phyloP scores from a whole-genome alignment of 768 basidiomycete genomes.

The Crepidotus variabilis region DNA sequence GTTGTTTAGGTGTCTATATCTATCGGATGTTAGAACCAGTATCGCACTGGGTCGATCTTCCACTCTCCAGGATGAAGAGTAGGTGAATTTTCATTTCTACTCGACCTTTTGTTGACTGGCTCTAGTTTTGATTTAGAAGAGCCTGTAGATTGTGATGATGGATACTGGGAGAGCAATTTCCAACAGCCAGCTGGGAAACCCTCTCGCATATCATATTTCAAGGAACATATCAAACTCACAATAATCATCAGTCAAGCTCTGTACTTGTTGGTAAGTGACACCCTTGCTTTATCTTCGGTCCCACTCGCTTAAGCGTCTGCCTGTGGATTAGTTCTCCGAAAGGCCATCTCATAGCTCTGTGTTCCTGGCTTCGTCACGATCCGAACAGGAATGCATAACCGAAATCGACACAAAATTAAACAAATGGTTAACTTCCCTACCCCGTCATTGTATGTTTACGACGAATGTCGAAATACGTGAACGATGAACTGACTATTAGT shows the following conservation, averaged over 20 bases:
- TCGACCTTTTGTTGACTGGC: background rate
- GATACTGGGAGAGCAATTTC: conserved; percentile 63
- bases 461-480: background rate
- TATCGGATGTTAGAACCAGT: conserved; percentile 38
- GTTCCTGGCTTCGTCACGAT: conserved; percentile 27
- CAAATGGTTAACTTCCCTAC: conserved; percentile 69
- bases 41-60: conserved; percentile 57
- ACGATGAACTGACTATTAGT: no score
- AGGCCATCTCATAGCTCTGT: no score
- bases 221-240: conserved; percentile 59
- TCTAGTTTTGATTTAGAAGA: conserved; percentile 64
- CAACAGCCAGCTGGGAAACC: conserved; percentile 58
- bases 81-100: conserved; percentile 15
- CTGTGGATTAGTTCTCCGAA: no score
- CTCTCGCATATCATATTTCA: conserved; percentile 41
- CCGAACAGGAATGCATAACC: conserved; percentile 61
- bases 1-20: conserved; percentile 37
- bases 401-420: conserved; percentile 73
- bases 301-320: no score
- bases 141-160: conserved; percentile 54
- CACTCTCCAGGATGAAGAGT: conserved; percentile 71
- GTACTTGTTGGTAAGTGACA: no score
- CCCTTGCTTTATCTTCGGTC: no score
- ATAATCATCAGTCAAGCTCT: conserved; percentile 46
- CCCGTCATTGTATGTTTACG: conserved; percentile 38